Evolutionary conservation across 164 flowering plant species (phyloP).

Genomic region (Berberis vulgaris): DNA sequence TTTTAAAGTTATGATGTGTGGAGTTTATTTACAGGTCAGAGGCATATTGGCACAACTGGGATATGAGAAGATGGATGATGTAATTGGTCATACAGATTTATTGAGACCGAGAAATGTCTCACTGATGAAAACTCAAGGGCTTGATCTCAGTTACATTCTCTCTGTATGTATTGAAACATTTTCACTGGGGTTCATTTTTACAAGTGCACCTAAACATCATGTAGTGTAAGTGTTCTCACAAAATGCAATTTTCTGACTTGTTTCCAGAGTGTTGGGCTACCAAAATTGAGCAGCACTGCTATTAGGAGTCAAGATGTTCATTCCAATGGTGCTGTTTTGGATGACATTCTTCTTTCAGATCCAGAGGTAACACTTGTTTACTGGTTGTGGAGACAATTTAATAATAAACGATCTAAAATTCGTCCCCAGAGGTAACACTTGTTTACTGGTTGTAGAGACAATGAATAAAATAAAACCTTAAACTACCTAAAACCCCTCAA

Average conservation of each 20-base stretch:
- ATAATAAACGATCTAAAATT: no score
- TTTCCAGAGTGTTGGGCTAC: constrained; percentile 74
- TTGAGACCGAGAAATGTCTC: constrained; percentile 72
- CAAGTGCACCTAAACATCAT: neutral
- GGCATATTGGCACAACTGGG: constrained; percentile 93
- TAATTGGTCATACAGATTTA: constrained; percentile 82
- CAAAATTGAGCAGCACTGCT: constrained; percentile 80
- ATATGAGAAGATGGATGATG: constrained; percentile 80
- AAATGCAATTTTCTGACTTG: neutral
- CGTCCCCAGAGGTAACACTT: neutral
- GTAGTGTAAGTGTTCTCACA: neutral
- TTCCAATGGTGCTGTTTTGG: constrained; percentile 84
- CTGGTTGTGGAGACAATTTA: neutral
- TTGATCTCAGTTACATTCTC: constrained; percentile 79
- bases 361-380: constrained; percentile 50
- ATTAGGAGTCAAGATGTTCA: constrained; percentile 92
- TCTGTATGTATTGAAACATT: constrained; percentile 43
- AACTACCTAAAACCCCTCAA: no score
- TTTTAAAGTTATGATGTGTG: neutral
- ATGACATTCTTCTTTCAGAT: constrained; percentile 77
- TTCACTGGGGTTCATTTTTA: neutral
- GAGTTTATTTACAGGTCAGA: constrained; percentile 49
- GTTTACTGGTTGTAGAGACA: neutral
- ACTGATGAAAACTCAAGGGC: constrained; percentile 87
- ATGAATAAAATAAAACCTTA: no score